Evolutionary conservation across 225 moss, liverwort and hornwort genomes (phyloP).

Genomic region (Marchantia polymorpha): DNA sequence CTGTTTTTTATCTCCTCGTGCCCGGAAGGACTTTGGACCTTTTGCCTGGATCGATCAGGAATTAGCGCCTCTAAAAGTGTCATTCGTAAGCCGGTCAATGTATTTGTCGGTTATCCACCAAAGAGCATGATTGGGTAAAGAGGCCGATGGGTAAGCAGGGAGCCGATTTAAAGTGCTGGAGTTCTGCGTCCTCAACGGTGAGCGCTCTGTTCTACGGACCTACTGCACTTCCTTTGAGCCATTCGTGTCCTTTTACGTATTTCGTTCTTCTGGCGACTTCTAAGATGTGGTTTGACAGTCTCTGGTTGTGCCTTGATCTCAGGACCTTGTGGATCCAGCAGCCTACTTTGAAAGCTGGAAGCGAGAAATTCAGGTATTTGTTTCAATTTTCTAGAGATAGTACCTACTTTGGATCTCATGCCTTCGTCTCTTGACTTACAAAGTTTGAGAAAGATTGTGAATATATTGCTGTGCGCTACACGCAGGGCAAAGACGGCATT

Average conservation of each 20-base stretch:
- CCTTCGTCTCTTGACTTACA: too few species aligned
- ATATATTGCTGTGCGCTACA: background rate
- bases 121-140: constrained; percentile 45
- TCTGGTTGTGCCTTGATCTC: constrained; percentile 22
- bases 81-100: background rate
- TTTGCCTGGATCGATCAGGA: constrained; percentile 2
- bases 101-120: constrained; percentile 12
- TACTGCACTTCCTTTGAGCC: background rate
- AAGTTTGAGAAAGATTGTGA: background rate
- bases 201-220: constrained; percentile 18
- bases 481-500: constrained; percentile 60
- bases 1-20: constrained; percentile 1
- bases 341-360: constrained; percentile 57
- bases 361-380: constrained; percentile 53
- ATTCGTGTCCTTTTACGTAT: background rate
- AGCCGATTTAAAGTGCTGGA: constrained; percentile 55
- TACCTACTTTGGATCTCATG: background rate
- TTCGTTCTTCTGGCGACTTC: constrained; percentile 19
- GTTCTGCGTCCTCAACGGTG: constrained; percentile 55
- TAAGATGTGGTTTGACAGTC: constrained; percentile 24
- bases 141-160: constrained; percentile 66
- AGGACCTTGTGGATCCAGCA: constrained; percentile 62
- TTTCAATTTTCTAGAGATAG: background rate
- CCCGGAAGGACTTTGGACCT: constrained; percentile 2
- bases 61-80: background rate